Evolutionary conservation across 805 yeast species (phyloP), one percentile per base, ranked within the genome.

Genomic region (Starmerella asiatica): DNA sequence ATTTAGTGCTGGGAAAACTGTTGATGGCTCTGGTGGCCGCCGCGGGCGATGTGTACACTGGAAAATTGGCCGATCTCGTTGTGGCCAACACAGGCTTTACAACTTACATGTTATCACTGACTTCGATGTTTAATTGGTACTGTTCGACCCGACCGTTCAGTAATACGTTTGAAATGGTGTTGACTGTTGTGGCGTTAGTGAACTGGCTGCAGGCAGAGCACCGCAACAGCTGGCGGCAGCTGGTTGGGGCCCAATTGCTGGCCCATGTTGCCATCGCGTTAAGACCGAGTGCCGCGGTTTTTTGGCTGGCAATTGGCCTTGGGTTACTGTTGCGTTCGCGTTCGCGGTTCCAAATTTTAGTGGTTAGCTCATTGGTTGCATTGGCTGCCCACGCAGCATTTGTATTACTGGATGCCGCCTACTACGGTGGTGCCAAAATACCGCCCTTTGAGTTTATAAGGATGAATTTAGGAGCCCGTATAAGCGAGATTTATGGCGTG

Each of bases 111-210:
- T 50, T 76, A 20, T 73, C 84, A 21, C 47, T 83, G 2, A 50
- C 64, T 1, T 78, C 82, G 34, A 75, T 80, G 3, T 88, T 84
- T 68, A 84, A 85, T 56, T 83, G 88, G 79, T 83, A 70, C 58
- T 67, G 77, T 31, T 65, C 74, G 29, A 77, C 94, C 1, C 68
- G 99, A 46, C 75, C 94, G 1, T 91, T 91, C 55, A 74, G 93
- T 37, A 91, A 88, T 53, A 73, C 80, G 16, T 63, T 85, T 37
- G 98, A 91, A 57, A 69, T 79, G 69, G 65, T 70, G 1, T 54
- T 85, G 39, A 80, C 91, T 0, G 64, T 76, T 0, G 59, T 72
- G 7, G 85, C 85, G 0, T 61, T 88, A 35, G 64, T 69, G 14
- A 70, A 65, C 54, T 81, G 93, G 94, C 77, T 84, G 14, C 75